Evolutionary conservation across 2,329 filamentous ascomycete genomes (phyloP).

Genomic region (Ophiostoma triangulosporum): DNA sequence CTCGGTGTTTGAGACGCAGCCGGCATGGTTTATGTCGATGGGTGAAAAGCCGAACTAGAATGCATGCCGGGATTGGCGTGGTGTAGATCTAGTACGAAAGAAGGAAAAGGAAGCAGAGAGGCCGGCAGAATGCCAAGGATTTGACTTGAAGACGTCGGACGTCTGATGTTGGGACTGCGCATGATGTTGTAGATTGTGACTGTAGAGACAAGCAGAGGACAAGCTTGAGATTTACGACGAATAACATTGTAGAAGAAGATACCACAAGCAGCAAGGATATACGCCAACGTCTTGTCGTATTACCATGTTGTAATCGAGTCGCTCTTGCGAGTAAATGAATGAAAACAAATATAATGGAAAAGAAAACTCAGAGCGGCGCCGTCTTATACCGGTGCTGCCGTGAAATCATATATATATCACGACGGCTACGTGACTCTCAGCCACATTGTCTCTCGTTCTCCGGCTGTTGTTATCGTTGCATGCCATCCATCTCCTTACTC

Average conservation of each 20-base stretch:
- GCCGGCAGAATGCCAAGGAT: background rate
- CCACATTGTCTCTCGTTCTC: background rate
- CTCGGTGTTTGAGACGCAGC: slow-evolving; percentile 1
- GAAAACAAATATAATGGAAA: no score
- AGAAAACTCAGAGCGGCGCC: no score
- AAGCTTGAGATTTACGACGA: no score
- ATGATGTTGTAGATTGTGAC: background rate
- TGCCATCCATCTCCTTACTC: background rate
- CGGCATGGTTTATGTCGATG: background rate
- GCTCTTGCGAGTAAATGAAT: no score
- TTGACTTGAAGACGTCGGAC: background rate
- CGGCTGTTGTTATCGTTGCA: background rate
- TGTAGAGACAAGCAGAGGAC: no score
- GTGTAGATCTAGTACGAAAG: background rate
- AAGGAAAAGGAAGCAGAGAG: background rate
- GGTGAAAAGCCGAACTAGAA: background rate
- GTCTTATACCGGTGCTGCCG: no score
- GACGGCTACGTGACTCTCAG: background rate
- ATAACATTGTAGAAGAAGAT: no score
- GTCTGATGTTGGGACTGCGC: background rate
- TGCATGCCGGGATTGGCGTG: background rate
- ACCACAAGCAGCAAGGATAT: no score
- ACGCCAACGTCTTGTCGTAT: no score
- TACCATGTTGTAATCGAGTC: no score
- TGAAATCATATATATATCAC: background rate